Evolutionary conservation across 73 alveolate species (phyloP).

Genomic region (Paramecium bursaria): DNA sequence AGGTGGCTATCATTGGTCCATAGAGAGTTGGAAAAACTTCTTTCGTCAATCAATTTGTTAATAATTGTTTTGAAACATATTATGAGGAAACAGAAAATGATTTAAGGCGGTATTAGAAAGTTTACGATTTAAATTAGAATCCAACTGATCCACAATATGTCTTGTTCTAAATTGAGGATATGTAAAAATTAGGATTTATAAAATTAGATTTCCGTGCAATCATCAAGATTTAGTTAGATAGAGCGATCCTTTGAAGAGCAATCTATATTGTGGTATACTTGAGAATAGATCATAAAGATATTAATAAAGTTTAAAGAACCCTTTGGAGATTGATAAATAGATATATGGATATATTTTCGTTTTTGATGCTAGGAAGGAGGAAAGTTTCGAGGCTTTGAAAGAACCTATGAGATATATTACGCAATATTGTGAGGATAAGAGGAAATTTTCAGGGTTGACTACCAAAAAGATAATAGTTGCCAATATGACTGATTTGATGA

Average conservation of each 20-base stretch:
- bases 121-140: conserved; percentile 21
- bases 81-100: conserved; percentile 63
- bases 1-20: conserved; percentile 47
- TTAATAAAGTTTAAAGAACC: background rate
- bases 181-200: conserved; percentile 1
- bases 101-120: conserved; percentile 35
- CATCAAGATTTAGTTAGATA: conserved; percentile 52
- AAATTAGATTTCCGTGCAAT: conserved; percentile 41
- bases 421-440: conserved; percentile 31
- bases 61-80: conserved; percentile 48
- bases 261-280: conserved; percentile 12
- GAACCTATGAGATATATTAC: conserved; percentile 49
- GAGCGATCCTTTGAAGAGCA: conserved; percentile 14
- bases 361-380: background rate
- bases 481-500: conserved; percentile 11
- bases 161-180: conserved; percentile 41
- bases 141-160: conserved; percentile 57
- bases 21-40: conserved; percentile 54
- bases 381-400: background rate
- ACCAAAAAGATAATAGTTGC: conserved; percentile 36
- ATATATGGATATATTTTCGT: conserved; percentile 50
- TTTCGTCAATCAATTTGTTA: conserved; percentile 34
- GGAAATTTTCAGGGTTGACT: background rate
- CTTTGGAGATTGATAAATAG: conserved; percentile 33
- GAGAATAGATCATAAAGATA: conserved; percentile 52